These are phyloP conservation scores for Platismatia glauca DNA, from an alignment of 495 filamentous ascomycete genomes.

Conservation along the genomic window DNA sequence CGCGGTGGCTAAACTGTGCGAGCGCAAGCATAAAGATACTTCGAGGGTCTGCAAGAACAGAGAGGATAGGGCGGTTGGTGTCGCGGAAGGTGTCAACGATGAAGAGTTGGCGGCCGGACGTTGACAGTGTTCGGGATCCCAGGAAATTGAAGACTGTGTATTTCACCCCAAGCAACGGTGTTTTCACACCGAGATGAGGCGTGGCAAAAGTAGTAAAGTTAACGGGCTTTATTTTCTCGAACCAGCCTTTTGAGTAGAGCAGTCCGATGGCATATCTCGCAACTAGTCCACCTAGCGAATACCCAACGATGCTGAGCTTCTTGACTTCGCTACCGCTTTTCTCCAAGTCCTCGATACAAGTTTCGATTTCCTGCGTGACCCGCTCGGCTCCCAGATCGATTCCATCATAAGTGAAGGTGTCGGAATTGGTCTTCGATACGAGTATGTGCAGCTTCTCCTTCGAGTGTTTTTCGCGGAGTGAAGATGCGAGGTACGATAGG, in stretches of 20 bases:
- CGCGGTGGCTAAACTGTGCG: constrained; percentile 59
- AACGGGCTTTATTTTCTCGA: constrained; percentile 71
- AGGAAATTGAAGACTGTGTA: constrained; percentile 71
- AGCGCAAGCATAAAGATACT: constrained; percentile 82
- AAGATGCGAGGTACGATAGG: constrained; percentile 59
- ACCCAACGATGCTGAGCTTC: constrained; percentile 81
- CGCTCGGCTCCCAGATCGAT: constrained; percentile 87
- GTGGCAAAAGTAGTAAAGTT: constrained; percentile 92
- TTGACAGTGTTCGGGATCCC: constrained; percentile 65
- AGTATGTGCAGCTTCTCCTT: constrained; percentile 63
- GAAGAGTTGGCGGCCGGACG: constrained; percentile 81
- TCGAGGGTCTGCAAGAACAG: constrained; percentile 70
- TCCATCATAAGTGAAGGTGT: constrained; percentile 86
- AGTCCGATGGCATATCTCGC: constrained; percentile 82
- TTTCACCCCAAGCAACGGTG: constrained; percentile 57
- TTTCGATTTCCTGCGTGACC: constrained; percentile 79
- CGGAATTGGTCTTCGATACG: constrained; percentile 67
- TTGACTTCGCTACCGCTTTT: constrained; percentile 57
- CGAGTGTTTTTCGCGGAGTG: constrained; percentile 55
- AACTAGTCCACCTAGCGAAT: constrained; percentile 78
- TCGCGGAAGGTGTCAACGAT: constrained; percentile 76
- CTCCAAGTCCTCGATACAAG: constrained; percentile 59
- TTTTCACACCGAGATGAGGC: constrained; percentile 79
- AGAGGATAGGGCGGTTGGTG: constrained; percentile 68
- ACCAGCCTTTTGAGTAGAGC: constrained; percentile 66